Conservation (phyloP, 2,329 filamentous ascomycete genomes). For the Parasarocladium wereldwijsianum region DNA sequence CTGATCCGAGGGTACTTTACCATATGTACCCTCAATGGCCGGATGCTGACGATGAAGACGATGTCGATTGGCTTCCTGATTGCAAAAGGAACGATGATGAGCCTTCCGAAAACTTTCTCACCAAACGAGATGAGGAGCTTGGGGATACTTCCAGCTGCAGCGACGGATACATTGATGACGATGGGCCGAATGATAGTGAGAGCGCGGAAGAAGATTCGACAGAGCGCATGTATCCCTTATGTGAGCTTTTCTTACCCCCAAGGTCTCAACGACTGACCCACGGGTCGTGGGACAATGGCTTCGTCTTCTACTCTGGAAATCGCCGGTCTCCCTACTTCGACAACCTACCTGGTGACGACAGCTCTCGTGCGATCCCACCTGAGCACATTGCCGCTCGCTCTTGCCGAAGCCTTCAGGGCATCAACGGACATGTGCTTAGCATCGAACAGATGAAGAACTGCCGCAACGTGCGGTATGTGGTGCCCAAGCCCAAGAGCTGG, state of each 20-base stretch:
- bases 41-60: not conserved
- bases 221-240: not conserved
- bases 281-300: not conserved
- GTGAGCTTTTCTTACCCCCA: not conserved
- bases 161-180: not conserved
- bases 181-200: not conserved
- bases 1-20: not conserved
- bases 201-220: not conserved
- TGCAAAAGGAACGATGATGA: slow-evolving; percentile 1
- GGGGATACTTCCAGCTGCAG: not conserved
- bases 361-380: no score
- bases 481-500: slow-evolving; percentile 1
- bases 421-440: slow-evolving; percentile 2
- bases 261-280: not conserved
- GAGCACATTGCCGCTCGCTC: slow-evolving; percentile 1
- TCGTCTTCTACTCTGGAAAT: not conserved
- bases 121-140: not conserved
- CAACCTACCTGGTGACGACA: not conserved
- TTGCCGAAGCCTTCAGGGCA: slow-evolving; percentile 1
- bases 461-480: slow-evolving; percentile 1
- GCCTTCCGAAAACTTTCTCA: not conserved
- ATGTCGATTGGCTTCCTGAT: not conserved
- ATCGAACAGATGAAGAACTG: slow-evolving; percentile 3
- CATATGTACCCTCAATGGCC: not conserved
- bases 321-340: not conserved